Evolutionary conservation across 768 basidiomycete species (phyloP).

Genomic region (Psilocybe azurescens): DNA sequence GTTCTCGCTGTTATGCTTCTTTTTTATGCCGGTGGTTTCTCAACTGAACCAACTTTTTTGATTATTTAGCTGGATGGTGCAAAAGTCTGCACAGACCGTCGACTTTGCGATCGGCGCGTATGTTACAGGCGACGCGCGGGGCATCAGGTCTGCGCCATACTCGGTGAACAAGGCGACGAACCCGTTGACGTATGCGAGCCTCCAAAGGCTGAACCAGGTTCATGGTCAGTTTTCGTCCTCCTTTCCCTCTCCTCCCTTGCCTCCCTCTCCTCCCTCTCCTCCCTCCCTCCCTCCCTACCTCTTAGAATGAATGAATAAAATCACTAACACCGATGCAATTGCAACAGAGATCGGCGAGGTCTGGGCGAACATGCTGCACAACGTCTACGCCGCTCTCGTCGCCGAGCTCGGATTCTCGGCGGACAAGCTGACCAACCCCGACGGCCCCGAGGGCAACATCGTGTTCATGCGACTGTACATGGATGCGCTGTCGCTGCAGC

Average conservation of each 20-base stretch:
- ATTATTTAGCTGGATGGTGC: conserved; percentile 41
- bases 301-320: too few species aligned
- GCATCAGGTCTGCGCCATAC: conserved; percentile 62
- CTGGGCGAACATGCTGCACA: conserved; percentile 52
- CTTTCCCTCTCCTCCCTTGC: too few species aligned
- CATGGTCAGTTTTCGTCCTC: conserved; percentile 45
- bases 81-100: conserved; percentile 38
- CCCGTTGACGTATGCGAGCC: conserved; percentile 47
- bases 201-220: conserved; percentile 44
- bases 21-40: too few species aligned
- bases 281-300: too few species aligned
- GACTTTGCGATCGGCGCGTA: conserved; percentile 54
- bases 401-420: conserved; percentile 38
- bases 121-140: conserved; percentile 49
- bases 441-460: conserved; percentile 49
- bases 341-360: conserved; percentile 59
- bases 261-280: too few species aligned
- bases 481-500: conserved; percentile 53
- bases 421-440: conserved; percentile 45
- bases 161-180: conserved; percentile 50
- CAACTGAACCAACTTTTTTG: neutral
- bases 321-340: too few species aligned
- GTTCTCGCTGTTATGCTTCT: neutral
- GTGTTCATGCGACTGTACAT: conserved; percentile 58
- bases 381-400: conserved; percentile 48